These are phyloP conservation scores for Chloranthus sessilifolius DNA, from an alignment of 164 flowering plant genomes.

Conservation along the genomic window DNA sequence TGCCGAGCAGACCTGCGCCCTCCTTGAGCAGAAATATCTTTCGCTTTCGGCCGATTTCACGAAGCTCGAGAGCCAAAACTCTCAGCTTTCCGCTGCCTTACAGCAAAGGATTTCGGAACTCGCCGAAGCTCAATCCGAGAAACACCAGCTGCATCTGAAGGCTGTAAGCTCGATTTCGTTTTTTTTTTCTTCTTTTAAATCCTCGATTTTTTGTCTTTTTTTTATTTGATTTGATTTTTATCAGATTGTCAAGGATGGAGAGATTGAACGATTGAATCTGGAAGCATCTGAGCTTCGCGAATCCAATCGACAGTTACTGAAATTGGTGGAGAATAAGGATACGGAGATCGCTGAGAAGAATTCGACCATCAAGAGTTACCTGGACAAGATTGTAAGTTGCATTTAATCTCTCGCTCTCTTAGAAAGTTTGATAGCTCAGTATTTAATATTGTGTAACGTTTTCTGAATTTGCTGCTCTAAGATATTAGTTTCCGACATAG, in stretches of 20 bases:
- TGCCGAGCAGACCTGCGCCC: constrained; percentile 75
- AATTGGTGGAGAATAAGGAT: constrained; percentile 74
- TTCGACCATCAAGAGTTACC: constrained; percentile 60
- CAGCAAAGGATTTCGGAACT: constrained; percentile 51
- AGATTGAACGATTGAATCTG: constrained; percentile 53
- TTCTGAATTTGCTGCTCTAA: too few species aligned
- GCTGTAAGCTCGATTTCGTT: constrained; percentile 47
- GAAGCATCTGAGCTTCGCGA: constrained; percentile 64
- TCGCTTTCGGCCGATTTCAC: constrained; percentile 63
- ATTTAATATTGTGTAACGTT: too few species aligned
- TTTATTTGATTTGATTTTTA: constrained; percentile 7
- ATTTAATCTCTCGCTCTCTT: too few species aligned
- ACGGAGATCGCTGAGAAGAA: constrained; percentile 71
- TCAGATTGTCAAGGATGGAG: constrained; percentile 79
- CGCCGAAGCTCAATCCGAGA: constrained; percentile 55
- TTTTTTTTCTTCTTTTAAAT: not conserved
- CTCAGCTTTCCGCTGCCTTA: constrained; percentile 45
- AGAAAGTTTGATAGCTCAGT: too few species aligned
- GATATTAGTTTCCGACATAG: too few species aligned
- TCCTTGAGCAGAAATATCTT: constrained; percentile 78
- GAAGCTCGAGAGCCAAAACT: constrained; percentile 48
- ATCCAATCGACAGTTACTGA: constrained; percentile 74
- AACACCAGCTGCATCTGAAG: constrained; percentile 55
- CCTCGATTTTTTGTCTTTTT: not conserved
- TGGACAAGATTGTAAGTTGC: constrained; percentile 75